Percentiles rank a stretch among this genome's conserved stretches.
Conservation (phyloP, 78 protist species). For the Chrysochromulina tobinii region DNA sequence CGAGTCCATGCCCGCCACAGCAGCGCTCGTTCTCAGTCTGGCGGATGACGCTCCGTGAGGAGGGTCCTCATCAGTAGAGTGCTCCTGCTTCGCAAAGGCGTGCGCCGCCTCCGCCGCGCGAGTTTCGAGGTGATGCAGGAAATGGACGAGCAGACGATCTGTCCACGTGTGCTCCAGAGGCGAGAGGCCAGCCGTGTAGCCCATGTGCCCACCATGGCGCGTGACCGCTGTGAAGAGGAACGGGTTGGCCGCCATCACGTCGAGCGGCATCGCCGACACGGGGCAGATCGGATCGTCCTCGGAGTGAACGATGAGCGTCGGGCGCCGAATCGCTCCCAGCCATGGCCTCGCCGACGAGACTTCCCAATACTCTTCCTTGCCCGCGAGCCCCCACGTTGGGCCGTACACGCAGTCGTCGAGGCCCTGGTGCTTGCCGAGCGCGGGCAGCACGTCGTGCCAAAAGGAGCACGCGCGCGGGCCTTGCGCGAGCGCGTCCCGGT, state of each 20-base stretch:
- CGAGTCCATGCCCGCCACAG: too few species aligned
- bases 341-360: not conserved
- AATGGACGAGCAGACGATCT: not conserved
- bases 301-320: not conserved
- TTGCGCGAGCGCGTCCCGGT: not conserved
- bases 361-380: not conserved
- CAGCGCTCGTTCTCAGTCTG: too few species aligned
- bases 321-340: not conserved
- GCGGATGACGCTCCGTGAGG: too few species aligned
- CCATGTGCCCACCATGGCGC: conserved; percentile 12
- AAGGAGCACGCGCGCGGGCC: not conserved
- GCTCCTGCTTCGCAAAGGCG: too few species aligned
- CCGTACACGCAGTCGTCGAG: not conserved
- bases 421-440: not conserved
- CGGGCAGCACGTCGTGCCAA: not conserved
- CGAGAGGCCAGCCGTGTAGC: not conserved
- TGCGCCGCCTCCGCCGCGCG: too few species aligned
- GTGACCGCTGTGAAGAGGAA: not conserved
- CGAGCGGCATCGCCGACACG: not conserved
- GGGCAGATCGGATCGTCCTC: not conserved
- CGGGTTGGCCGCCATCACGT: not conserved
- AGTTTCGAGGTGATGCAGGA: not conserved
- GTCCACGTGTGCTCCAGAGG: not conserved
- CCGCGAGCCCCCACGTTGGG: not conserved
- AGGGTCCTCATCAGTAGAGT: too few species aligned